Conservation (phyloP, 768 basidiomycete genomes). For the Suillus hirtellus region DNA sequence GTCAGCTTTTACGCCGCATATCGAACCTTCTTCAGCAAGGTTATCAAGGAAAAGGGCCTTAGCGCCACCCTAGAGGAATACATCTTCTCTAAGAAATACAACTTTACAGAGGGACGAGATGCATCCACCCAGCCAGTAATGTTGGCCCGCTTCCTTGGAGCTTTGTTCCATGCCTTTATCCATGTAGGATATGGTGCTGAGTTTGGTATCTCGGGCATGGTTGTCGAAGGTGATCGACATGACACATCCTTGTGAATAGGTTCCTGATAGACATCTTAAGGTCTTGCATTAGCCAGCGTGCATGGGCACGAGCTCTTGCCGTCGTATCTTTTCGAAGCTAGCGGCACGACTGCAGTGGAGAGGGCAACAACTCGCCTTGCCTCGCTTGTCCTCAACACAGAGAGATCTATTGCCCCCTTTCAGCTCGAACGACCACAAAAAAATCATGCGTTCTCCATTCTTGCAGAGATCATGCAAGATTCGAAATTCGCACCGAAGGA, state of each 20-base stretch:
- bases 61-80: constrained; percentile 25
- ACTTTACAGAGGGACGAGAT: constrained; percentile 20
- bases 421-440: constrained; percentile 7
- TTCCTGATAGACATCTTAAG: constrained; percentile 11
- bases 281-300: constrained; percentile 27
- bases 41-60: constrained; percentile 20
- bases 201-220: constrained; percentile 60
- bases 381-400: constrained; percentile 13
- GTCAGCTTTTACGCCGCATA: constrained; percentile 29
- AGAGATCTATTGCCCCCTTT: neutral
- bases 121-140: constrained; percentile 44
- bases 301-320: constrained; percentile 35
- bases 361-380: constrained; percentile 10
- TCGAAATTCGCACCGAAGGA: constrained; percentile 23
- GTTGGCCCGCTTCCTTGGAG: constrained; percentile 49
- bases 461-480: constrained; percentile 54
- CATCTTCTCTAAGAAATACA: constrained; percentile 32
- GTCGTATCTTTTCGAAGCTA: constrained; percentile 12
- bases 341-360: neutral
- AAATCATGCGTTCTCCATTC: constrained; percentile 45
- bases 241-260: neutral
- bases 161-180: constrained; percentile 62
- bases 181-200: constrained; percentile 63
- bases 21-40: constrained; percentile 24
- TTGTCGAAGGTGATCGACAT: constrained; percentile 55